A percentile compares a stretch with the other conserved stretches of the same genome.
Evolutionary conservation across 208 protist genomes (phyloP).

Genomic region (Wallacemonas rigidus): DNA sequence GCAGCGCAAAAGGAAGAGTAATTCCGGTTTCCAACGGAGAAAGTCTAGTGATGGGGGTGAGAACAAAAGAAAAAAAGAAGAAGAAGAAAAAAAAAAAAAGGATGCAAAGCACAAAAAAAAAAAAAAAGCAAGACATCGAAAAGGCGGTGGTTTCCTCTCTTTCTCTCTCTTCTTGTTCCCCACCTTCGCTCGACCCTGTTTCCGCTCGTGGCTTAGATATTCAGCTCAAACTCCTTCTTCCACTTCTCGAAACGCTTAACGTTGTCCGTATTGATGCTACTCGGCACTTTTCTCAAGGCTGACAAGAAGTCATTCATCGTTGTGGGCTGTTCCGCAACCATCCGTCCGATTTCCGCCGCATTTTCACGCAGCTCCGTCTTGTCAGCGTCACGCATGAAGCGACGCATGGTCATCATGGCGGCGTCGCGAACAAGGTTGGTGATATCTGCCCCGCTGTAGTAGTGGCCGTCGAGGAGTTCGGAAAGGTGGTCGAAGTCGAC

Average conservation of each 20-base stretch:
- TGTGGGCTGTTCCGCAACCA: constrained; percentile 81
- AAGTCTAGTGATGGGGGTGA: no score
- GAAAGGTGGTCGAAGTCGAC: constrained; percentile 82
- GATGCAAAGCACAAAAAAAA: not conserved
- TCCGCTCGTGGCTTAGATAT: constrained; percentile 28
- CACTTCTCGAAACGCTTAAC: constrained; percentile 88
- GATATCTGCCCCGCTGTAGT: constrained; percentile 93
- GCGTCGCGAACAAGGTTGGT: constrained; percentile 91
- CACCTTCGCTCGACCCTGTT: no score
- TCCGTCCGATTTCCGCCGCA: constrained; percentile 76
- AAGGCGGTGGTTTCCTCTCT: no score
- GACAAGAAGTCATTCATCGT: constrained; percentile 86
- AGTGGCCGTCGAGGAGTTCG: constrained; percentile 72
- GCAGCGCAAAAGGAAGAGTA: no score
- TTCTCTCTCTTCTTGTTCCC: no score
- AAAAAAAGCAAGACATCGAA: not conserved
- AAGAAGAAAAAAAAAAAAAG: constrained; percentile 18
- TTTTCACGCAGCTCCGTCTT: constrained; percentile 71
- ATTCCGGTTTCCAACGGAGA: no score
- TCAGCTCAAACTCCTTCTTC: constrained; percentile 90
- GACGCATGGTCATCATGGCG: constrained; percentile 93
- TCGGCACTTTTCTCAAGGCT: constrained; percentile 84
- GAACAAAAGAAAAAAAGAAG: constrained; percentile 18
- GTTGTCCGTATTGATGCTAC: constrained; percentile 83
- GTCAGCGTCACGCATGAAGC: constrained; percentile 82